A percentile compares a stretch with the other conserved stretches of the same genome.
Conservation (phyloP, 805 yeast genomes). For the Trichomonascus vanleenenianus region DNA sequence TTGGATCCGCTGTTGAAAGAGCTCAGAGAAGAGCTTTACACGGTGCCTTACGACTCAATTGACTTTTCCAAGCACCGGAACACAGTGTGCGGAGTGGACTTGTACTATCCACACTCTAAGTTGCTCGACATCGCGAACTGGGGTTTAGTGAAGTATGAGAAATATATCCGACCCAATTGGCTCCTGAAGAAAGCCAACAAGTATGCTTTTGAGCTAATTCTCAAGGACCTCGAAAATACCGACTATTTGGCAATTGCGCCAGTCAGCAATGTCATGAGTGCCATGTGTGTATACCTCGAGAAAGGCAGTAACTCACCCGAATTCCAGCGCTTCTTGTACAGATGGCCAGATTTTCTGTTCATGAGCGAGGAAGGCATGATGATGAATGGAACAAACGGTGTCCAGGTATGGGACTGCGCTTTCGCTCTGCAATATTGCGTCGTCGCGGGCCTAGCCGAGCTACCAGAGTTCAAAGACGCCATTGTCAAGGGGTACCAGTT, state of each 20-base stretch:
- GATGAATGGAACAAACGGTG: conserved; percentile 95
- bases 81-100: conserved; percentile 82
- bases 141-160: conserved; percentile 56
- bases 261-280: conserved; percentile 77
- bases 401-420: conserved; percentile 95
- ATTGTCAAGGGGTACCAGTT: conserved; percentile 64
- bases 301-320: conserved; percentile 62
- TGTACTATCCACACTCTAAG: conserved; percentile 86
- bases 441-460: conserved; percentile 67
- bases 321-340: conserved; percentile 45
- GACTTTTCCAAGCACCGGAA: conserved; percentile 68
- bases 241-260: conserved; percentile 87
- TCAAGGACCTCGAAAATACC: conserved; percentile 72
- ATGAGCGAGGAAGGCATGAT: conserved; percentile 89
- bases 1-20: conserved; percentile 55
- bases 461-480: conserved; percentile 54
- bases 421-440: conserved; percentile 81
- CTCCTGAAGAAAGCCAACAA: conserved; percentile 44
- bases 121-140: conserved; percentile 56
- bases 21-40: conserved; percentile 75
- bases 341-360: conserved; percentile 71
- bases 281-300: conserved; percentile 59
- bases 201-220: conserved; percentile 51
- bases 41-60: conserved; percentile 52
- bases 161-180: conserved; percentile 70